A percentile compares a stretch with the other conserved stretches of the same genome.
Conservation (phyloP, 495 filamentous ascomycete genomes). For the Daldinia childiae region DNA sequence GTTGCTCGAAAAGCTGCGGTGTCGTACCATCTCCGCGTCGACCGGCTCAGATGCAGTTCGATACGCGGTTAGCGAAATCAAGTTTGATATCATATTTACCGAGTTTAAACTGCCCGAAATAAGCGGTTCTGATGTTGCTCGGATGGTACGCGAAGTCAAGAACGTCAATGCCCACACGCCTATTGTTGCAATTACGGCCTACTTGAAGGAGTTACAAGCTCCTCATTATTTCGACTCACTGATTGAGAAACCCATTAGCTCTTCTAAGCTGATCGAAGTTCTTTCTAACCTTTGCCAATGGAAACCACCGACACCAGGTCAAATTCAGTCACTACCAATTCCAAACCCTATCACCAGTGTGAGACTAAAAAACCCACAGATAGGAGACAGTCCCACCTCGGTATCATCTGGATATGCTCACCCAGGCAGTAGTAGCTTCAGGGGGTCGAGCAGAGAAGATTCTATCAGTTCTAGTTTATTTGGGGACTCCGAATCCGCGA, state of each 20-base stretch:
- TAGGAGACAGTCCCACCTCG: constrained; percentile 87
- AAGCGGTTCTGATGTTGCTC: constrained; percentile 91
- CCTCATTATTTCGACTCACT: constrained; percentile 94
- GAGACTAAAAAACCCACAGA: constrained; percentile 66
- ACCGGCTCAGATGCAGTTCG: constrained; percentile 91
- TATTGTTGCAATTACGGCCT: constrained; percentile 96
- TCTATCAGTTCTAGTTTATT: constrained; percentile 87
- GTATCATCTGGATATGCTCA: constrained; percentile 78
- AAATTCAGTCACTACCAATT: constrained; percentile 53
- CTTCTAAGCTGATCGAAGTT: constrained; percentile 85
- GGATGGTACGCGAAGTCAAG: constrained; percentile 96
- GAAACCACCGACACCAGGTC: constrained; percentile 75
- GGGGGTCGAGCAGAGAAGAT: constrained; percentile 80
- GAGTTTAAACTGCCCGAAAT: constrained; percentile 95
- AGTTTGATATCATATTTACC: constrained; percentile 97
- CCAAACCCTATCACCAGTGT: constrained; percentile 68
- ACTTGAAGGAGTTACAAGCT: constrained; percentile 92
- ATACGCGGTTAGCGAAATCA: constrained; percentile 91
- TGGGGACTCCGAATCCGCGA: constrained; percentile 82
- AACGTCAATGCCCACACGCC: constrained; percentile 94
- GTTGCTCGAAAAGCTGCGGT: constrained; percentile 91
- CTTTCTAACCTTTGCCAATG: constrained; percentile 88
- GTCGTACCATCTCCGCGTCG: constrained; percentile 89
- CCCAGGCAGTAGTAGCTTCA: constrained; percentile 75
- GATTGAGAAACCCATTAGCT: constrained; percentile 94